Evolutionary conservation across 1,284 basidiomycete species (phyloP).

Genomic region (Heliocybe sulcata): DNA sequence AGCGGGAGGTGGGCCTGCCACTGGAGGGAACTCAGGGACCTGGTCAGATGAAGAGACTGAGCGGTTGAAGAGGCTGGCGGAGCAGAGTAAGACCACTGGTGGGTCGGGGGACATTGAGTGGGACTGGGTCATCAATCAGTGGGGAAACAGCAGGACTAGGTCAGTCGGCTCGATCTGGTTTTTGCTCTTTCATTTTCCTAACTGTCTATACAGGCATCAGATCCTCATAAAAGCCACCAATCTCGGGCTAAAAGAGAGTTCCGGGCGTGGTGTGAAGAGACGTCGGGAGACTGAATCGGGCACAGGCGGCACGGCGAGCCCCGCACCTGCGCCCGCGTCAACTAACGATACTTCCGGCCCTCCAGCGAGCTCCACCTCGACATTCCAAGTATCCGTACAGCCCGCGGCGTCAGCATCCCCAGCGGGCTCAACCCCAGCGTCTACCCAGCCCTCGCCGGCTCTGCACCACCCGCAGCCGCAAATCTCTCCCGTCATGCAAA

Average conservation of each 20-base stretch:
- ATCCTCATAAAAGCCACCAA: constrained; percentile 71
- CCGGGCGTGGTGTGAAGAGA: constrained; percentile 56
- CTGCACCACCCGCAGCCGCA: not conserved
- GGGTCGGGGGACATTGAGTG: constrained; percentile 58
- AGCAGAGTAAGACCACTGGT: constrained; percentile 45
- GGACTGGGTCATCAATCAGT: constrained; percentile 67
- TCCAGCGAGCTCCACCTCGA: not conserved
- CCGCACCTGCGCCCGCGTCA: not conserved
- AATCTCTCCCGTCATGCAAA: too few species aligned
- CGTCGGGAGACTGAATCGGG: constrained; percentile 37
- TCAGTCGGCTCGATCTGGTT: constrained; percentile 21
- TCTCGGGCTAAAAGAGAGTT: constrained; percentile 68
- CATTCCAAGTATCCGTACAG: not conserved
- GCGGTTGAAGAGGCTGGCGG: constrained; percentile 54
- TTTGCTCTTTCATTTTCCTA: constrained; percentile 4
- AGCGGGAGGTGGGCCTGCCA: constrained; percentile 25
- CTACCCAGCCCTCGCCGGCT: not conserved
- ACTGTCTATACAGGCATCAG: constrained; percentile 62
- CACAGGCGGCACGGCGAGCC: not conserved
- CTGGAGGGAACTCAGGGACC: constrained; percentile 53
- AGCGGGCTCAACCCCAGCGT: not conserved
- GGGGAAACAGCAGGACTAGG: constrained; percentile 67
- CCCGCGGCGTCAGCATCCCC: not conserved
- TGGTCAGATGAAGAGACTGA: constrained; percentile 75
- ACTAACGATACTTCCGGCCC: not conserved